Conservation (phyloP, 306 rosid genomes). For the Luffa acutangula region DNA sequence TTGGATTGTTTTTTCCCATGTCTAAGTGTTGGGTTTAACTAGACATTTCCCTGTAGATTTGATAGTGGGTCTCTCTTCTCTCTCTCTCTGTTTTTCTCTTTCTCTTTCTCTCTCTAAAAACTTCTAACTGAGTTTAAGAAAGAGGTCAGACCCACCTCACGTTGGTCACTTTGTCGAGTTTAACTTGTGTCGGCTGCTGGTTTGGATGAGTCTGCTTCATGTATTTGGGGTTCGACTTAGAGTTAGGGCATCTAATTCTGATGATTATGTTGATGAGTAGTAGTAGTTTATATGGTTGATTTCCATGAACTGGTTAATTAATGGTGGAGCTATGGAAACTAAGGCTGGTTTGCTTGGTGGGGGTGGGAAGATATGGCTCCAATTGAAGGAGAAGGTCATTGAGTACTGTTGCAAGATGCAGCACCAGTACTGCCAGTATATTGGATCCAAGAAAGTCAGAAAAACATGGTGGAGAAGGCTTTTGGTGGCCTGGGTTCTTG, state of each 20-base stretch:
- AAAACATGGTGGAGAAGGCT: constrained; percentile 49
- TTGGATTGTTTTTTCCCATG: constrained; percentile 10
- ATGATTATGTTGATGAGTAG: constrained; percentile 50
- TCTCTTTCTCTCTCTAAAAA: constrained; percentile 8
- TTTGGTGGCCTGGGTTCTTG: constrained; percentile 51
- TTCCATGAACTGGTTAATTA: constrained; percentile 58
- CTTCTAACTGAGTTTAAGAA: constrained; percentile 25
- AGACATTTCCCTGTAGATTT: constrained; percentile 52
- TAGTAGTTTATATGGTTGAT: constrained; percentile 32
- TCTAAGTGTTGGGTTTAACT: constrained; percentile 22
- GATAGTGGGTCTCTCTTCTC: constrained; percentile 29
- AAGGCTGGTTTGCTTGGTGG: constrained; percentile 51
- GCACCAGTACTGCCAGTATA: constrained; percentile 37
- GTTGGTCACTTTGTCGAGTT: constrained; percentile 29
- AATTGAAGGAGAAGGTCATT: constrained; percentile 58
- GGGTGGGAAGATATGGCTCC: constrained; percentile 47
- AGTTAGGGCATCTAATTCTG: constrained; percentile 78
- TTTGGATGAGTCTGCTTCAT: constrained; percentile 74
- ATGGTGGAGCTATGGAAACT: constrained; percentile 44
- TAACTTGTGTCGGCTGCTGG: constrained; percentile 44
- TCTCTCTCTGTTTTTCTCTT: neutral
- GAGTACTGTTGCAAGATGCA: constrained; percentile 29
- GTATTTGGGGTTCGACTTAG: constrained; percentile 67
- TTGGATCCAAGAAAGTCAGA: constrained; percentile 41
- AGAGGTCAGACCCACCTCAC: constrained; percentile 32